Conservation (phyloP, 2,329 filamentous ascomycete species). For the Basipetospora chlamydospora region DNA sequence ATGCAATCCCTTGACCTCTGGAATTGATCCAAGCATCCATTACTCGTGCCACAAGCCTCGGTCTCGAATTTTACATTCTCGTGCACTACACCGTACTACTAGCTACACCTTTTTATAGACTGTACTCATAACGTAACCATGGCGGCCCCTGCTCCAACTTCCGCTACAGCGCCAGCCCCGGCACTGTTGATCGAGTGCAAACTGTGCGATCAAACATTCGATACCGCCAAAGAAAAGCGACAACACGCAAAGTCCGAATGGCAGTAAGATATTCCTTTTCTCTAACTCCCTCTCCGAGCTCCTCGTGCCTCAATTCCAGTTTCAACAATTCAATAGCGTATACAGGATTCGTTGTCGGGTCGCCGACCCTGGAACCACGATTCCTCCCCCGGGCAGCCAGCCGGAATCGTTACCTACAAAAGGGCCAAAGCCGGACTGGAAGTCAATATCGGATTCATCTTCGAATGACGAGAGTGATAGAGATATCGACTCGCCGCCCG, state of each 20-base stretch:
- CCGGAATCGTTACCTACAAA: neutral
- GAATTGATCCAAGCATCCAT: too few species aligned
- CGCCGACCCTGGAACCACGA: constrained; percentile 1
- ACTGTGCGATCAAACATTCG: constrained; percentile 2
- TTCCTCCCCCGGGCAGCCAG: neutral
- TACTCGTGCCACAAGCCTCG: too few species aligned
- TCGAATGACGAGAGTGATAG: neutral
- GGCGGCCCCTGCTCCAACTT: neutral
- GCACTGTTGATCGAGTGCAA: neutral
- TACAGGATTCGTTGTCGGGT: constrained; percentile 6
- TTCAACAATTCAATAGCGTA: constrained; percentile 3
- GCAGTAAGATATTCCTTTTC: constrained; percentile 3
- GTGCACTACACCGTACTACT: too few species aligned
- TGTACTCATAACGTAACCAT: too few species aligned
- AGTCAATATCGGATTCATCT: neutral
- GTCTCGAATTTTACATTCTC: too few species aligned
- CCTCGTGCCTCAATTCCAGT: neutral
- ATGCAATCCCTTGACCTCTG: too few species aligned
- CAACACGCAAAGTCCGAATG: constrained; percentile 5
- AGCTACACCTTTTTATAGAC: too few species aligned
- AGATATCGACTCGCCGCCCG: neutral
- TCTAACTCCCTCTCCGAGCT: neutral
- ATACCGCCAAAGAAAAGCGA: neutral
- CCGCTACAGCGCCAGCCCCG: neutral
- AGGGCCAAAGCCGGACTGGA: neutral